These are phyloP conservation scores for Myrica gale DNA, from an alignment of 306 rosid species.

Conservation along the genomic window DNA sequence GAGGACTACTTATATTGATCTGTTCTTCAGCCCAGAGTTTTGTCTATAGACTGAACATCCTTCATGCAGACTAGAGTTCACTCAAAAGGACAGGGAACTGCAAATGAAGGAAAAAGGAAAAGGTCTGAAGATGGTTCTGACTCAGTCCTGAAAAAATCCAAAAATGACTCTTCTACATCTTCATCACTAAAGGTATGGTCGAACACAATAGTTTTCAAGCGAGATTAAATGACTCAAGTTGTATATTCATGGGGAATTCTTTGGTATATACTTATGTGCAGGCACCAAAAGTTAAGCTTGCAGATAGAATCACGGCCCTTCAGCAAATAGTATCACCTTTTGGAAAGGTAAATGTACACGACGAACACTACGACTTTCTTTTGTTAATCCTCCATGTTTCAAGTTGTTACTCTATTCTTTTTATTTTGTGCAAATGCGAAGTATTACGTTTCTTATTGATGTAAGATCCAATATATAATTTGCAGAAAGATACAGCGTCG, in stretches of 20 bases:
- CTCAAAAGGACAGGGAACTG: constrained; percentile 58
- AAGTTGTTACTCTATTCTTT: background rate
- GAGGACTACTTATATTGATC: background rate
- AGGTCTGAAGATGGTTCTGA: constrained; percentile 74
- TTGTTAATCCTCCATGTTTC: constrained; percentile 16
- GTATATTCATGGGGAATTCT: constrained; percentile 27
- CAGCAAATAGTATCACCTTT: constrained; percentile 99
- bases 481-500: constrained; percentile 95
- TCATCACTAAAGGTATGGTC: constrained; percentile 66
- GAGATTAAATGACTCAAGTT: background rate
- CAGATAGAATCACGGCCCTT: constrained; percentile 80
- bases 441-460: constrained; percentile 18
- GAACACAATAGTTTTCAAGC: background rate
- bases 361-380: constrained; percentile 27
- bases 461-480: constrained; percentile 8
- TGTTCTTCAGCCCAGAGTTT: background rate
- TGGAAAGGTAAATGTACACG: constrained; percentile 66
- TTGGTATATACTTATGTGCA: constrained; percentile 47
- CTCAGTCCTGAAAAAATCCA: constrained; percentile 59
- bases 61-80: constrained; percentile 42
- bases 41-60: background rate
- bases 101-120: constrained; percentile 74
- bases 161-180: constrained; percentile 54
- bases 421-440: no score
- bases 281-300: constrained; percentile 91